Conservation (phyloP, 179 eudicot species). For the Vitellaria paradoxa region DNA sequence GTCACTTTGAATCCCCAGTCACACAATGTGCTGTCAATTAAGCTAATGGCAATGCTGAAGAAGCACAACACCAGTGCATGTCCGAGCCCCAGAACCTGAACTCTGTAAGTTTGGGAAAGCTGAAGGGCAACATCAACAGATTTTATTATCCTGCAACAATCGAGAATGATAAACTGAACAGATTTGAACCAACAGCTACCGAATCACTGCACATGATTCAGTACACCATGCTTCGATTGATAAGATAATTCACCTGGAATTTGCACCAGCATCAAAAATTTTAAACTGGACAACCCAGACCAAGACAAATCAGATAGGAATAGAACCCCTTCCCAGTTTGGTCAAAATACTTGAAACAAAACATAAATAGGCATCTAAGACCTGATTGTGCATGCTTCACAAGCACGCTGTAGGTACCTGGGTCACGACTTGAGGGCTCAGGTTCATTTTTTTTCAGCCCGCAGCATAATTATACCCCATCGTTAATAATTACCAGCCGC, state of each 20-base stretch:
- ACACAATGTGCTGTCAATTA: slow-evolving; percentile 28
- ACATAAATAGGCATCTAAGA: slow-evolving; percentile 1
- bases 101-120: slow-evolving; percentile 32
- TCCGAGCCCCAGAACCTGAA: slow-evolving; percentile 31
- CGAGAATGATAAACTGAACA: background rate
- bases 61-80: slow-evolving; percentile 22
- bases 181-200: background rate
- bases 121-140: slow-evolving; percentile 38
- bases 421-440: too few relatives aligned
- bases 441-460: too few relatives aligned
- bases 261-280: background rate
- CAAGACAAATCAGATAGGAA: slow-evolving; percentile 5
- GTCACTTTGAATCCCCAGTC: slow-evolving; percentile 35
- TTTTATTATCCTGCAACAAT: slow-evolving; percentile 29
- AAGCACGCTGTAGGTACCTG: too few relatives aligned
- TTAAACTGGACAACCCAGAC: background rate
- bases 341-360: background rate
- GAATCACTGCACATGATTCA: background rate
- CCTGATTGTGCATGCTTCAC: background rate
- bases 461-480: too few relatives aligned
- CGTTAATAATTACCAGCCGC: too few relatives aligned
- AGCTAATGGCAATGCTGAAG: slow-evolving; percentile 25
- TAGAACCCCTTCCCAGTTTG: background rate
- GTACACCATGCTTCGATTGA: background rate
- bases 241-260: background rate